Base-by-base conservation (phyloP, 305 asterid species). In the Fraxinus velutina region DNA sequence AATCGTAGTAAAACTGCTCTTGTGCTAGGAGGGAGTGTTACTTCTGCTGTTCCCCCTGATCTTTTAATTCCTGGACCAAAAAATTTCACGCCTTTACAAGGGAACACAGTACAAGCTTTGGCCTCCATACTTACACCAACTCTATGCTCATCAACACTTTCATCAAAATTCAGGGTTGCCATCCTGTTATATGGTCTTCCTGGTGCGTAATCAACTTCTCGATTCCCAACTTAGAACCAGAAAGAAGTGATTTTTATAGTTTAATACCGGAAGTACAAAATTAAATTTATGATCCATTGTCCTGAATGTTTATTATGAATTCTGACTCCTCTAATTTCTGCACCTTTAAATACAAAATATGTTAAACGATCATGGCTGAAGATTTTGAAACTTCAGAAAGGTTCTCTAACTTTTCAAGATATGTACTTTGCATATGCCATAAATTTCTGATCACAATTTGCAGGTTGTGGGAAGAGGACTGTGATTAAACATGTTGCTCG, bases 401-500 rank as follows among this genome's bases (percentile, higher is more conserved):
- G 32, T 39, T 60, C 39, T 68, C 60, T 13, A 12, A 42, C 80
- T 55, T 81, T 73, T 64, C 30, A 62, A 57, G 55, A 33, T 7
- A 77, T 17, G 9, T 13, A 32, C 47, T 73, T 29, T 5, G 62
- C 32, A 13, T 36, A 34, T 86, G 5, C n/a, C 17, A 17, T 81
- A 84, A 77, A 81, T 60, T 32, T 81, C 76, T 81, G 75, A 83
- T 84, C 73, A 78, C 68, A 21, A 78, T 79, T 80, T 89, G 88
- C 90, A 95, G 99, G 98, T 72, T 92, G 91, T 75, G 99, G 99
- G 68, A 95, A 93, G 90, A 93, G 93, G 89, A 93, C 98, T 42
- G 93, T 92, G 83, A 89, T 91, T 79, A 91, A 89, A 87, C 89
- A 90, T 82, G 93, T 93, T 86, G 97, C 98, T 86, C 85, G 87